Percentiles rank a stretch among this genome's conserved stretches.
phyloP scores from a whole-genome alignment of 2,329 filamentous ascomycete genomes.

The Phoma sp. region DNA sequence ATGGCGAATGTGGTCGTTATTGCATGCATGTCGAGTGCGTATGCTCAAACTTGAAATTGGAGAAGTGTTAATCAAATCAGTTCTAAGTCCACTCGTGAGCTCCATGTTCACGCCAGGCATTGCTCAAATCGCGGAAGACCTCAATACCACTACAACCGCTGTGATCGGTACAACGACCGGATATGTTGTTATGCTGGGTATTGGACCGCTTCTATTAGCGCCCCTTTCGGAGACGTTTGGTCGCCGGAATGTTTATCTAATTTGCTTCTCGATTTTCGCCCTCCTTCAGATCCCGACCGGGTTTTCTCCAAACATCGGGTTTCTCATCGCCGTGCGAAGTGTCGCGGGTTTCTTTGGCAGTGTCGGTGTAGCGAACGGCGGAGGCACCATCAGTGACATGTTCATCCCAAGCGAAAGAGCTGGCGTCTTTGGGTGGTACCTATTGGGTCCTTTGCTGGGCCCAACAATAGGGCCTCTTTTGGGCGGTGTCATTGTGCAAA shows the following conservation, averaged over 20 bases:
- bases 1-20: conserved; percentile 59
- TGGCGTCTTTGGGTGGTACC: conserved; percentile 55
- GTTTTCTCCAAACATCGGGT: conserved; percentile 55
- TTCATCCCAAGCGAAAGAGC: conserved; percentile 55
- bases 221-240: conserved; percentile 58
- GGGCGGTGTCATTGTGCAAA: conserved; percentile 54
- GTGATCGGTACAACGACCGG: conserved; percentile 60
- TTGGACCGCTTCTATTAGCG: conserved; percentile 56
- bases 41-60: neutral
- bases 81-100: conserved; percentile 56
- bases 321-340: conserved; percentile 54
- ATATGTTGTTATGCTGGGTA: conserved; percentile 58
- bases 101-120: conserved; percentile 62
- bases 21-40: conserved; percentile 56
- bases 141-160: conserved; percentile 49
- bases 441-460: conserved; percentile 53
- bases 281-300: conserved; percentile 57
- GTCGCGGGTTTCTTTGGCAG: conserved; percentile 59
- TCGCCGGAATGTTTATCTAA: conserved; percentile 52
- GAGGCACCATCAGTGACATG: conserved; percentile 61
- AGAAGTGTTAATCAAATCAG: conserved; percentile 23
- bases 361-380: conserved; percentile 59
- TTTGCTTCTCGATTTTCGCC: conserved; percentile 54
- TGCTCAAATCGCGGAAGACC: conserved; percentile 55
- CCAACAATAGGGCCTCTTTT: conserved; percentile 52